phyloP scores from a whole-genome alignment of 192 early-diverging fungal species.

The Coemansia sp. region DNA sequence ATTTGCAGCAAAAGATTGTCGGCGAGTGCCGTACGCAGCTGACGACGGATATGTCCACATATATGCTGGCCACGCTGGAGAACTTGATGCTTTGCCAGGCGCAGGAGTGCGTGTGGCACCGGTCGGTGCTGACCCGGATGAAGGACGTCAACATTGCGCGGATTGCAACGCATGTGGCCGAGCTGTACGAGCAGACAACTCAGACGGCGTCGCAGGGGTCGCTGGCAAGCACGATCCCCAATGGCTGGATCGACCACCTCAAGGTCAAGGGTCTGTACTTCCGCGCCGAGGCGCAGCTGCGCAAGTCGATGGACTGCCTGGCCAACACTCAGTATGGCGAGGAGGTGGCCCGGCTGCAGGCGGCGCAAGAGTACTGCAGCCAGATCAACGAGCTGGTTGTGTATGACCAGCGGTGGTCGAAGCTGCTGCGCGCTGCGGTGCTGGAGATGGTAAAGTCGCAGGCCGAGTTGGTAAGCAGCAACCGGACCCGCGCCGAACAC shows the following conservation, averaged over 20 bases:
- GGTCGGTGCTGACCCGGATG: constrained; percentile 75
- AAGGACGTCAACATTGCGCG: constrained; percentile 73
- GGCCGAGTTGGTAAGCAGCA: constrained; percentile 47
- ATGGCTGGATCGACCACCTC: constrained; percentile 65
- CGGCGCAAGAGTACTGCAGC: constrained; percentile 30
- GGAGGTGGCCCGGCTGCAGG: constrained; percentile 69
- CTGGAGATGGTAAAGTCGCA: constrained; percentile 41
- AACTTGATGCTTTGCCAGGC: constrained; percentile 90
- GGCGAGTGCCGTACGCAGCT: constrained; percentile 63
- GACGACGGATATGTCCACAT: constrained; percentile 64
- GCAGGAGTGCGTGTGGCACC: constrained; percentile 89
- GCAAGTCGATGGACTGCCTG: constrained; percentile 71
- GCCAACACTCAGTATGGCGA: constrained; percentile 77
- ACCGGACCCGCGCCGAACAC: constrained; percentile 64
- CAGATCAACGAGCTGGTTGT: constrained; percentile 28
- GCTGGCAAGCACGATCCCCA: constrained; percentile 54
- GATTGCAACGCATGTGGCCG: constrained; percentile 70
- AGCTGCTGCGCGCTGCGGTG: constrained; percentile 21
- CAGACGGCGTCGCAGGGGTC: constrained; percentile 62
- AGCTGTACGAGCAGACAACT: constrained; percentile 65
- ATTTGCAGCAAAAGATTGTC: constrained; percentile 57
- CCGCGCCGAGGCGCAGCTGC: constrained; percentile 69
- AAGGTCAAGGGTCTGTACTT: constrained; percentile 74
- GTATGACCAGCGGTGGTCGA: constrained; percentile 43
- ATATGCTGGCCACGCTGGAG: constrained; percentile 62